phyloP scores from a whole-genome alignment of 129 eudicot genomes.

The Tagetes erecta region DNA sequence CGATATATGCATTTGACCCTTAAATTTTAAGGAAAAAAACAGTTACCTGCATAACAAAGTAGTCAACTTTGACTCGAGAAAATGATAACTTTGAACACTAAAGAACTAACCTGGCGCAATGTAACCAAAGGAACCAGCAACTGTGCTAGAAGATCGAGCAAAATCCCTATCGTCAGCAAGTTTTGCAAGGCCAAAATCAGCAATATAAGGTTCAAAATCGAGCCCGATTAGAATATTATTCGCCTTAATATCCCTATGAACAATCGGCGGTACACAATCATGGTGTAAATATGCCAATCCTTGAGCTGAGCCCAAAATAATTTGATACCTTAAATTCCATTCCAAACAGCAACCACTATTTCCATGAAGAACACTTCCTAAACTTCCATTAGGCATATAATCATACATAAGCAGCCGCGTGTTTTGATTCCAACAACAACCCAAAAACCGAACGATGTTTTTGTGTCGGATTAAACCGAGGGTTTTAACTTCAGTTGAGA shows the following conservation, averaged over 20 bases:
- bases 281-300: conserved; percentile 94
- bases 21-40: not conserved
- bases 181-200: conserved; percentile 97
- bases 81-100: not conserved
- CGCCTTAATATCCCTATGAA: conserved; percentile 91
- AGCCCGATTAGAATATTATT: conserved; percentile 91
- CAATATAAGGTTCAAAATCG: conserved; percentile 91
- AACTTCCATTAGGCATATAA: conserved; percentile 95
- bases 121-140: conserved; percentile 96
- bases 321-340: conserved; percentile 78
- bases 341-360: conserved; percentile 72
- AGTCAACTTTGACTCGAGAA: not conserved
- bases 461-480: conserved; percentile 88
- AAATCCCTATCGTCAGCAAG: conserved; percentile 81
- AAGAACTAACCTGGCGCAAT: conserved; percentile 66
- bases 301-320: conserved; percentile 83
- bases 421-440: conserved; percentile 86
- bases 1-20: not conserved
- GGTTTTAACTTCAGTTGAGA: conserved; percentile 88
- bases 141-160: conserved; percentile 79
- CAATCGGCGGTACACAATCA: conserved; percentile 90
- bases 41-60: not conserved
- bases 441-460: conserved; percentile 86
- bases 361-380: conserved; percentile 85
- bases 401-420: conserved; percentile 96